phyloP scores from a whole-genome alignment of 2,329 filamentous ascomycete species.

The Fusarium foetens region DNA sequence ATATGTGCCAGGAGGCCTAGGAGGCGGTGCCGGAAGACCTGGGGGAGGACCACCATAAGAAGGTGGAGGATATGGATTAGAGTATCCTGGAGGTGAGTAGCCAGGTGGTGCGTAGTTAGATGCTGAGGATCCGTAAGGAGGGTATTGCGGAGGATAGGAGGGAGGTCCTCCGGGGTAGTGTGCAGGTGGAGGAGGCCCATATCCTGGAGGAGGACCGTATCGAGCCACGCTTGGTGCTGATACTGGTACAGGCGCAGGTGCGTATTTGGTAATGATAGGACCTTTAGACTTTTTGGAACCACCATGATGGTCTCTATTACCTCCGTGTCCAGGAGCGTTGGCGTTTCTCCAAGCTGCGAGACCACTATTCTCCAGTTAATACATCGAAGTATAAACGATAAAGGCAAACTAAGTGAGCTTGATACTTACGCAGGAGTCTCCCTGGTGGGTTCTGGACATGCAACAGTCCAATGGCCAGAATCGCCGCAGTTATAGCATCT shows the following conservation, averaged over 20 bases:
- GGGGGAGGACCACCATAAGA: constrained; percentile 34
- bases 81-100: constrained; percentile 43
- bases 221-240: constrained; percentile 21
- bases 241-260: constrained; percentile 42
- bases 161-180: constrained; percentile 41
- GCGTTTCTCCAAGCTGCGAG: constrained; percentile 52
- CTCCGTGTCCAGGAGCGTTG: constrained; percentile 42
- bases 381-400: neutral
- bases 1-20: constrained; percentile 34
- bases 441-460: constrained; percentile 62
- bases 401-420: neutral
- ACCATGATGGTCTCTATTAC: constrained; percentile 45
- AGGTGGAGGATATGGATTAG: constrained; percentile 42
- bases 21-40: constrained; percentile 37
- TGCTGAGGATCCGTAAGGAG: constrained; percentile 37
- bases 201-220: constrained; percentile 42
- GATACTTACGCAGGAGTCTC: constrained; percentile 61
- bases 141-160: constrained; percentile 39
- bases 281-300: constrained; percentile 49
- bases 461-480: constrained; percentile 62
- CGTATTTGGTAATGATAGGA: constrained; percentile 51
- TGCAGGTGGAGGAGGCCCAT: constrained; percentile 40
- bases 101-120: constrained; percentile 41
- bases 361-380: constrained; percentile 43
- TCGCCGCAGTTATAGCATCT: constrained; percentile 66